These are phyloP conservation scores for Lizanozyma gosingica DNA, from an alignment of 1,139 yeast genomes.

Conservation along the genomic window DNA sequence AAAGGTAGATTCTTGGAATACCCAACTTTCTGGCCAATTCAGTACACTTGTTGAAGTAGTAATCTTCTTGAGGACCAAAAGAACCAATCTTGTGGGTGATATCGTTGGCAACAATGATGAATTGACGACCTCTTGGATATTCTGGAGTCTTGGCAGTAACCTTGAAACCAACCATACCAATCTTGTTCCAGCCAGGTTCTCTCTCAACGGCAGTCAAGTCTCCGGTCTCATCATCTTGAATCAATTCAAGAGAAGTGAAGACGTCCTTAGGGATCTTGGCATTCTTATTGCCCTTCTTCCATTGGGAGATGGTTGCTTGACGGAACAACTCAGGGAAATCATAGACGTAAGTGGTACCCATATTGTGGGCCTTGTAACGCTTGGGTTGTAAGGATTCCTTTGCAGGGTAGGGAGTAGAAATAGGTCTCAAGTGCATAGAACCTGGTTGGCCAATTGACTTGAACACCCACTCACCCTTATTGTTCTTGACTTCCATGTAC, in stretches of 20 bases:
- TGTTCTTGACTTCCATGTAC: conserved; percentile 87
- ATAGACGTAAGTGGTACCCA: conserved; percentile 97
- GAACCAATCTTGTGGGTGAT: conserved; percentile 97
- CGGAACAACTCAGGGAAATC: conserved; percentile 98
- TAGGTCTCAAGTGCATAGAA: conserved; percentile 92
- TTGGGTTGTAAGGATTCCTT: conserved; percentile 98
- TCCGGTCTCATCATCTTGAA: conserved; percentile 67
- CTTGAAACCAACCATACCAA: conserved; percentile 98
- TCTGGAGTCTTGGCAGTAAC: conserved; percentile 91
- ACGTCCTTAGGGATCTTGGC: conserved; percentile 67
- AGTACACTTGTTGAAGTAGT: conserved; percentile 84
- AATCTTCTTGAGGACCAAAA: conserved; percentile 96
- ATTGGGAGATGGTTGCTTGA: conserved; percentile 77
- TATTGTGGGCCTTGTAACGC: conserved; percentile 94
- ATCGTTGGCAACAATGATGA: conserved; percentile 89
- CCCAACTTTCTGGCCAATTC: conserved; percentile 86
- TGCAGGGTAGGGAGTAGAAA: conserved; percentile 93
- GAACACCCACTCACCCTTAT: conserved; percentile 93
- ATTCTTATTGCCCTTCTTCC: conserved; percentile 59
- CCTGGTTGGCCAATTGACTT: conserved; percentile 93
- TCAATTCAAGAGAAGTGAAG: conserved; percentile 73
- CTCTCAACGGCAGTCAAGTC: conserved; percentile 81
- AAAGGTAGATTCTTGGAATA: conserved; percentile 87
- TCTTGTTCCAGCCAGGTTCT: conserved; percentile 91
- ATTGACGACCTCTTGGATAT: conserved; percentile 92